Percentiles rank a stretch among this genome's conserved stretches.
Evolutionary conservation across 2,329 filamentous ascomycete genomes (phyloP).

Genomic region (Botrytis medusae): DNA sequence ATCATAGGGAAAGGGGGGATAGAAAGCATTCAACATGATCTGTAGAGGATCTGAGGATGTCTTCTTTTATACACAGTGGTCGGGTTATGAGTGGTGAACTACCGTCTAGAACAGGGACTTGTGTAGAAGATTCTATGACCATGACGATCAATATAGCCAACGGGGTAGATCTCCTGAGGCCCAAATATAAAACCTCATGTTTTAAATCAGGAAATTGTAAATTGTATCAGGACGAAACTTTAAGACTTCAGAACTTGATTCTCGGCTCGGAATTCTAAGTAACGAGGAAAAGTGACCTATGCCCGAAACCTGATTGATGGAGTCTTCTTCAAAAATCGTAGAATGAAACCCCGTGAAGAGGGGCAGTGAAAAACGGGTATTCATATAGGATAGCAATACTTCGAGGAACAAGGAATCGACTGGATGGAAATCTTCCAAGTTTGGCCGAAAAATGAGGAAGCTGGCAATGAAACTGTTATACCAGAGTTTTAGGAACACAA

Average conservation of each 20-base stretch:
- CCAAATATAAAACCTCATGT: neutral
- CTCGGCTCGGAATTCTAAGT: neutral
- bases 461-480: neutral
- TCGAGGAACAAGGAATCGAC: neutral
- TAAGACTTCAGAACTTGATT: neutral
- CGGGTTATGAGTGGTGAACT: neutral
- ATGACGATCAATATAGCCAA: neutral
- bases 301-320: neutral
- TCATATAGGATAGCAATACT: neutral
- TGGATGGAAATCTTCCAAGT: neutral
- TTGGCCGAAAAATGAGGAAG: neutral
- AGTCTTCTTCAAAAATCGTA: neutral
- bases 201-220: neutral
- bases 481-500: neutral
- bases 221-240: neutral
- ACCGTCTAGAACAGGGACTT: neutral
- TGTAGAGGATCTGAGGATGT: neutral
- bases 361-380: neutral
- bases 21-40: neutral
- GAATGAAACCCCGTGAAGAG: too few relatives aligned
- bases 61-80: neutral
- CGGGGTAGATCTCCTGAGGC: neutral
- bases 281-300: neutral
- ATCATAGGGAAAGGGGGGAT: constrained; percentile 24
- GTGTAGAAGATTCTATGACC: neutral